Base-by-base conservation (phyloP, 2,329 filamentous ascomycete genomes). In the Leptosphaerulina australis region DNA sequence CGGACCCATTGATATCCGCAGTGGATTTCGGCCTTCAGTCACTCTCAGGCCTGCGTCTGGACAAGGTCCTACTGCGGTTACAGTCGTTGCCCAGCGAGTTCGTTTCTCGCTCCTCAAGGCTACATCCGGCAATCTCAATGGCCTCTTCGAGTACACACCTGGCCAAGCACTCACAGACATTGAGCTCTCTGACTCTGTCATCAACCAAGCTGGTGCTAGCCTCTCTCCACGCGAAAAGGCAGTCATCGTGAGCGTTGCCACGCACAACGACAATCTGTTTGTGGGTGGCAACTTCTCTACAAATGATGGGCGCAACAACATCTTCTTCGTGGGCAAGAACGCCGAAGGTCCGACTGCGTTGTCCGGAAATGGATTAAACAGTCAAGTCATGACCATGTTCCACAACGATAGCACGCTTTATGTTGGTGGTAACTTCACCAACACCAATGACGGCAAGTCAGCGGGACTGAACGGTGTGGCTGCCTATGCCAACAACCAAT, bases 11-110 rank as follows among this genome's bases (percentile, higher is more conserved):
- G 91, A 97, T 67, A 86, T 86, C 44, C 85, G 83, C 44, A 87
- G 83, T 55, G 82, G 81, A 15, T 97, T 97, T 78, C 86, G 86
- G 31, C 91, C 93, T 11, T 84, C 83, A 4, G 85, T 99, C 43
- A 96, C 88, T 0, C 76, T 99, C 34, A 81, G 84, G 0, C 88
- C 93, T 4, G 77, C 84, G 17, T 70, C 81, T 24, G 85, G 83
- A 29, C 88, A 91, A 71, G 68, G 58, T 8, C 62, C 61, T 85
- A 46, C 55, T 7, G 55, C 63, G 2, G 77, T 94, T 68, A 88
- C 88, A 1, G 77, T 97, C 58, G 94, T 99, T n/a, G 94, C 94
- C 7, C 92, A 95, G 67, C 84, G 88, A 47, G 85, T 97, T 30
- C 85, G 87, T 8, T 96, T 97, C 70, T 86, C 81, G 36, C 78